Evolutionary conservation across 1,284 basidiomycete species (phyloP), one percentile per base, ranked within the genome.

Genomic region (Ustilago cynodontis): DNA sequence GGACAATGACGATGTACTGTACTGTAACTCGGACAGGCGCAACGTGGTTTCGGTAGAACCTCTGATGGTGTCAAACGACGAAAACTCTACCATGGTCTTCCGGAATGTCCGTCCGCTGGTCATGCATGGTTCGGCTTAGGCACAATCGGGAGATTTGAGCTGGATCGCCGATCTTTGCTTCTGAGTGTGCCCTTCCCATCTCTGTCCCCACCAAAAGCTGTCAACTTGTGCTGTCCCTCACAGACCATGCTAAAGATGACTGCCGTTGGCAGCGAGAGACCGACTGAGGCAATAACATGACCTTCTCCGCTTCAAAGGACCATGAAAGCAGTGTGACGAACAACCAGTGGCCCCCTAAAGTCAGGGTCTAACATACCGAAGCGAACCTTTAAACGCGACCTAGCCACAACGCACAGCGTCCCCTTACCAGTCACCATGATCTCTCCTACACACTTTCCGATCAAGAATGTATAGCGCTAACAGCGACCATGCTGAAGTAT

Each of bases 11-110:
- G 35, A 35, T 37, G 33, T n/a, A n/a, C n/a, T n/a, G n/a, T n/a
- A n/a, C n/a, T n/a, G n/a, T n/a, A n/a, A n/a, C n/a, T n/a, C n/a
- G 31, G 29, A 35, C 22, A 41, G n/a, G 31, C 54, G n/a, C n/a
- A 31, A 57, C 55, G 37, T 57, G 55, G 47, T 18, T 33, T 53
- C 59, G 59, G 59, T 47, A 54, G 51, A 53, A 61, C 41, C 14
- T 47, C 29, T 50, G 45, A 8, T 22, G 13, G 43, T 11, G 11
- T 20, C 8, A 33, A 16, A 18, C 24, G 20, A 9, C 47, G 20
- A n/a, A 31, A 22, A n/a, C n/a, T n/a, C n/a, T n/a, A n/a, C n/a
- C n/a, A n/a, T n/a, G n/a, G n/a, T n/a, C n/a, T n/a, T n/a, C n/a
- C n/a, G n/a, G n/a, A n/a, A n/a, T n/a, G n/a, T n/a, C n/a, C n/a